A percentile compares a stretch with the other conserved stretches of the same genome.
Evolutionary conservation across 2,329 filamentous ascomycete species (phyloP).

Genomic region (Pyrenochaeta sp.): DNA sequence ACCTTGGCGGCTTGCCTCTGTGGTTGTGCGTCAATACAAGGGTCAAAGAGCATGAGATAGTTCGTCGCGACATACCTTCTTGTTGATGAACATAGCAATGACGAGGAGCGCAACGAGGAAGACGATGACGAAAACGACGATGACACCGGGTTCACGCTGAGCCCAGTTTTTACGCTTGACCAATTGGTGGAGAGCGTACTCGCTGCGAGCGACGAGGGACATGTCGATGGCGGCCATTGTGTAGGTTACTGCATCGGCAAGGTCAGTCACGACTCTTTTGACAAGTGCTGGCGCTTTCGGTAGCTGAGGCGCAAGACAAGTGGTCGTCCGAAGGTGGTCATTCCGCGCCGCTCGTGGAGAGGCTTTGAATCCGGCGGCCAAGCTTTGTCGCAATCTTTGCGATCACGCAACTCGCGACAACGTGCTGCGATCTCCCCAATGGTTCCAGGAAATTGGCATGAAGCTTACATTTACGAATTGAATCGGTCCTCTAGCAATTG

Average conservation of each 20-base stretch:
- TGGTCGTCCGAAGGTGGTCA: background rate
- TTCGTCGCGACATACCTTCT: constrained; percentile 46
- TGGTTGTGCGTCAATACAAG: constrained; percentile 8
- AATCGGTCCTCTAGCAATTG: constrained; percentile 28
- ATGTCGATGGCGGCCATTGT: constrained; percentile 50
- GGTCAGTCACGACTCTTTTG: constrained; percentile 19
- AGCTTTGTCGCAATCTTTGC: constrained; percentile 25
- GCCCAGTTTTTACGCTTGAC: constrained; percentile 68
- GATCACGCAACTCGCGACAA: constrained; percentile 16
- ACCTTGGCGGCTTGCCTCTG: constrained; percentile 23
- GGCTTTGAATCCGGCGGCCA: constrained; percentile 10
- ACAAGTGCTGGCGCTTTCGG: constrained; percentile 13
- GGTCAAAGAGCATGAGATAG: background rate
- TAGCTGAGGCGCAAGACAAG: background rate
- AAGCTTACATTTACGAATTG: constrained; percentile 46
- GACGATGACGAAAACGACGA: constrained; percentile 70
- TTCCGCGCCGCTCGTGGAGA: constrained; percentile 1
- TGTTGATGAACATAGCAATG: constrained; percentile 59
- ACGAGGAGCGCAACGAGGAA: constrained; percentile 64
- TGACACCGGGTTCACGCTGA: constrained; percentile 64
- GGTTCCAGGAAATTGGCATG: constrained; percentile 19
- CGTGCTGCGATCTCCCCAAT: constrained; percentile 20
- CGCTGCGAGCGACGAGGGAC: constrained; percentile 49
- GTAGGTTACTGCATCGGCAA: constrained; percentile 28
- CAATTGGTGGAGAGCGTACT: constrained; percentile 51